phyloP scores from a whole-genome alignment of 2,329 filamentous ascomycete genomes.

The Curvularia hawaiiensis region DNA sequence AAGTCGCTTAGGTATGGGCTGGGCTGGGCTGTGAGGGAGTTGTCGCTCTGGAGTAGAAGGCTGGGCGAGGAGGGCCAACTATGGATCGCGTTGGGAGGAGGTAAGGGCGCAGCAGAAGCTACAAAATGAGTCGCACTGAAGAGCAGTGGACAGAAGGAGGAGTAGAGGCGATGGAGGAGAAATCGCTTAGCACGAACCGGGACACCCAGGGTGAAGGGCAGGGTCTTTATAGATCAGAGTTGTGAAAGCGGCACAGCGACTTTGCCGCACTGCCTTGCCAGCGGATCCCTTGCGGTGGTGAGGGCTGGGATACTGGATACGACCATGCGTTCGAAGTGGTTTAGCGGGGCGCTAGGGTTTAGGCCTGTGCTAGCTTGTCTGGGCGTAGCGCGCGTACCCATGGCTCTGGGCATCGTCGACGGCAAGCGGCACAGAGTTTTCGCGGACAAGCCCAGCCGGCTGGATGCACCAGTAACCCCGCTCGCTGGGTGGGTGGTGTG shows the following conservation, averaged over 20 bases:
- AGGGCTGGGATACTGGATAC: constrained; percentile 27
- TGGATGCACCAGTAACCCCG: constrained; percentile 26
- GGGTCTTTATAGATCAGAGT: constrained; percentile 35
- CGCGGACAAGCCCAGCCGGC: constrained; percentile 19
- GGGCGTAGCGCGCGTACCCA: constrained; percentile 22
- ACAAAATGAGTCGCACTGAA: constrained; percentile 31
- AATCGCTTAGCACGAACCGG: constrained; percentile 20
- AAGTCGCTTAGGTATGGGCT: constrained; percentile 22
- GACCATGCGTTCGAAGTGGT: constrained; percentile 19
- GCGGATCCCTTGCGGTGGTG: constrained; percentile 32
- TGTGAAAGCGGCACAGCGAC: constrained; percentile 26
- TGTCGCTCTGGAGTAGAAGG: constrained; percentile 24
- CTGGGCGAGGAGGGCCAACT: constrained; percentile 14
- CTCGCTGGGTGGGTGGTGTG: constrained; percentile 19
- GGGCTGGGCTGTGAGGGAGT: neutral
- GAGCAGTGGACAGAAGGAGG: constrained; percentile 25
- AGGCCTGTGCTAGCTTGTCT: constrained; percentile 25
- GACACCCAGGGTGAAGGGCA: constrained; percentile 16
- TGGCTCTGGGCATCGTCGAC: constrained; percentile 31
- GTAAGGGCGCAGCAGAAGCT: constrained; percentile 27
- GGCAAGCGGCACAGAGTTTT: constrained; percentile 40
- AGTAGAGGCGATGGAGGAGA: constrained; percentile 19
- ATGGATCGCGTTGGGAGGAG: constrained; percentile 22
- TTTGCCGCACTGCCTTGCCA: constrained; percentile 21
- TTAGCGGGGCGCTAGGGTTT: constrained; percentile 21